Conservation (phyloP, 768 basidiomycete species). For the Thelephora aurantiotincta region DNA sequence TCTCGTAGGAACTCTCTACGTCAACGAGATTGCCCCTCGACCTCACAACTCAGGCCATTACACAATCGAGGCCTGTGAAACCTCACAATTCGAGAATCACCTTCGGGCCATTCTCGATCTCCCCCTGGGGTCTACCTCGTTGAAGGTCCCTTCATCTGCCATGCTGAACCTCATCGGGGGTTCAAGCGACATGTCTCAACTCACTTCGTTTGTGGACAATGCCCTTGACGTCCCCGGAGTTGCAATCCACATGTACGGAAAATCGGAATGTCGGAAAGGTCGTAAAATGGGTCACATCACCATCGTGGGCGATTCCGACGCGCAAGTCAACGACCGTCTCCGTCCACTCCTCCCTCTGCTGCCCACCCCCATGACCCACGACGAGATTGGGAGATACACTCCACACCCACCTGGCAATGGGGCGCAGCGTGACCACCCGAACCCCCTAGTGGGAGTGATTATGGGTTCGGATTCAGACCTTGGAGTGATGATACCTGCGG, state of each 20-base stretch:
- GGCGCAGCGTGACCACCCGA: conserved; percentile 41
- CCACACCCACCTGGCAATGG: conserved; percentile 29
- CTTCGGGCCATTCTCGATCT: conserved; percentile 85
- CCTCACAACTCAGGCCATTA: conserved; percentile 99
- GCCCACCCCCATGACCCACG: conserved; percentile 26
- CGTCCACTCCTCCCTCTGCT: conserved; percentile 58
- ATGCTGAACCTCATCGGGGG: conserved; percentile 96
- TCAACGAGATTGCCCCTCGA: conserved; percentile 96
- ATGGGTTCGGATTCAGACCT: conserved; percentile 99
- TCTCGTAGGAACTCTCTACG: conserved; percentile 48
- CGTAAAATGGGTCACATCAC: conserved; percentile 99
- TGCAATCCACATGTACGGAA: conserved; percentile 87
- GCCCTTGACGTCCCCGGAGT: conserved; percentile 67
- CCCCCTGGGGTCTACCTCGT: conserved; percentile 76
- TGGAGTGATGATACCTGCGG: conserved; percentile 84
- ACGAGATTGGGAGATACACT: conserved; percentile 40
- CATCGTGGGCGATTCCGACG: conserved; percentile 70
- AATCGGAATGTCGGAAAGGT: conserved; percentile 74
- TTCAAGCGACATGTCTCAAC: conserved; percentile 48
- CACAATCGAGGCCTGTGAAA: conserved; percentile 93
- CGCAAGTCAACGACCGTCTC: conserved; percentile 53
- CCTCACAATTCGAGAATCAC: conserved; percentile 96
- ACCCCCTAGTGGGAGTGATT: conserved; percentile 83
- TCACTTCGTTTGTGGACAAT: conserved; percentile 36
- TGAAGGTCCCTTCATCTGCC: conserved; percentile 74